These are phyloP conservation scores for Candida alai DNA, from an alignment of 805 yeast species.

Conservation along the genomic window DNA sequence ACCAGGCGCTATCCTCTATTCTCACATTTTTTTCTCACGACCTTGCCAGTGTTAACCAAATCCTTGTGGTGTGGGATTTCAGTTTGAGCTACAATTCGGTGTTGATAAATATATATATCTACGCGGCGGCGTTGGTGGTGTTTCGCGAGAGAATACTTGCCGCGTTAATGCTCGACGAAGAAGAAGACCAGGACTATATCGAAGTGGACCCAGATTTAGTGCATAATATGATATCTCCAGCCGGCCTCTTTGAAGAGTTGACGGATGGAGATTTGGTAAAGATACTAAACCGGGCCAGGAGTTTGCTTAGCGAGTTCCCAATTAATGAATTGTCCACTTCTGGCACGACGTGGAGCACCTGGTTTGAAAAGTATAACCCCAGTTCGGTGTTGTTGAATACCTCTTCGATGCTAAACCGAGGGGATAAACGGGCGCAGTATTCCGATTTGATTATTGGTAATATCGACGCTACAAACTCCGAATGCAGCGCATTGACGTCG, in stretches of 20 bases:
- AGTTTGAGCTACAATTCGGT: conserved; percentile 57
- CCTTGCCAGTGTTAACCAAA: conserved; percentile 41
- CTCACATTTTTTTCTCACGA: conserved; percentile 81
- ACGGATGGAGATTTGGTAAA: conserved; percentile 24
- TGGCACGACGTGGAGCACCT: conserved; percentile 21
- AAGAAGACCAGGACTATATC: conserved; percentile 11
- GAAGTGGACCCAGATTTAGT: conserved; percentile 30
- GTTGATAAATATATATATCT: conserved; percentile 53
- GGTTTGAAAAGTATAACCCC: conserved; percentile 33
- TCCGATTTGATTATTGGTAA: conserved; percentile 1
- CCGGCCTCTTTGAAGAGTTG: conserved; percentile 22
- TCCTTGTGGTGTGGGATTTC: conserved; percentile 66
- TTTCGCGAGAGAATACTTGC: conserved; percentile 43
- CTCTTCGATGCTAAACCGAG: conserved; percentile 16
- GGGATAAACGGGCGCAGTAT: conserved; percentile 8
- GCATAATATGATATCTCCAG: conserved; percentile 34
- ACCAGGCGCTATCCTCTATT: conserved; percentile 71
- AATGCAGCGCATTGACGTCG: conserved; percentile 4
- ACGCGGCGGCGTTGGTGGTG: conserved; percentile 49
- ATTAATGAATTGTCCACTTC: conserved; percentile 18
- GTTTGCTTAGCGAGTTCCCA: conserved; percentile 23
- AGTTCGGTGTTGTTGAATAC: conserved; percentile 34
- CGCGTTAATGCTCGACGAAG: conserved; percentile 12
- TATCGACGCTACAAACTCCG: conserved; percentile 1
- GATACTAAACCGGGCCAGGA: conserved; percentile 24